Evolutionary conservation across 176 grass and related monocot species (phyloP), one percentile per base, ranked within the genome.

Genomic region (Otatea glauca): DNA sequence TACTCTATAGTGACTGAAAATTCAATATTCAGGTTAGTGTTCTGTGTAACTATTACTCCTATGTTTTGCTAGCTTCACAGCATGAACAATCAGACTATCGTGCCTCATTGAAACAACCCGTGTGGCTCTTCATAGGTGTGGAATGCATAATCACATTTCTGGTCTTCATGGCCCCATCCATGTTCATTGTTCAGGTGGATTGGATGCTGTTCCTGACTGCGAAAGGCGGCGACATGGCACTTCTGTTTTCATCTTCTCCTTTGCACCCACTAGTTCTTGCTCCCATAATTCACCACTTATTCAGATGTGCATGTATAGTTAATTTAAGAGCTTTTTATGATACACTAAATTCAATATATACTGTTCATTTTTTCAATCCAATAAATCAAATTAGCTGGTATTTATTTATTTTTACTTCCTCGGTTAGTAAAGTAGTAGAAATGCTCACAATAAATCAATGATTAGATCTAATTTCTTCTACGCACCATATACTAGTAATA

Each of bases 61-160:
- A 23, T 23, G 58, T 60, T n/a, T 64, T 72, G 56, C 70, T 84
- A 63, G 7, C 64, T 73, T 65, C 27, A 29, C 53, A n/a, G 38
- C 14, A 58, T 69, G 60, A 74, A 29, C 29, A 29, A 1, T 29
- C 29, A 29, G 29, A 29, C 29, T 29, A 29, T 76, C 47, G 51
- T 38, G 37, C 11, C 70, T 35, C 53, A 20, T 75, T 53, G 55
- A 58, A 21, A 59, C 3, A 23, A 4, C 56, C 3, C 10, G 21
- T 23, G 56, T 59, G 56, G 56, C 9, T 29, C 20, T 55, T n/a
- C 20, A 4, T 59, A 50, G 32, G 10, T 15, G 17, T 11, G 0
- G 0, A 66, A 44, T 43, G 42, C 39, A 51, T 12, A 73, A 56
- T 64, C 59, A 27, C 23, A 85, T 9, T 59, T 9, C 58, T 61